These are phyloP conservation scores for Xylaria sp. DNA, from an alignment of 495 filamentous ascomycete genomes.

Conservation along the genomic window DNA sequence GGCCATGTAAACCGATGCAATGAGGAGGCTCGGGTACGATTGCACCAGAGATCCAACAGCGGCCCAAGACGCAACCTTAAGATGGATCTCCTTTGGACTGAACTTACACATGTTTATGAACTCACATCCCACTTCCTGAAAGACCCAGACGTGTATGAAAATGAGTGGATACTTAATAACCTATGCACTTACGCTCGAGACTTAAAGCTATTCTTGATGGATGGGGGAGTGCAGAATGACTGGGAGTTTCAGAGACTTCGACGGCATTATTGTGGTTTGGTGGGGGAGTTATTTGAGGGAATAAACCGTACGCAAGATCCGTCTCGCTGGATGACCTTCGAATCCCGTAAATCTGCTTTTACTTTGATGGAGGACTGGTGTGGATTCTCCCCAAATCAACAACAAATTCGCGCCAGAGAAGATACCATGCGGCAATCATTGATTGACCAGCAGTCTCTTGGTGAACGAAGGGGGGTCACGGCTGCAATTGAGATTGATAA, in stretches of 20 bases:
- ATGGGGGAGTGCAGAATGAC: slow-evolving; percentile 92
- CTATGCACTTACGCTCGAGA: slow-evolving; percentile 90
- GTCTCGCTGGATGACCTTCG: slow-evolving; percentile 93
- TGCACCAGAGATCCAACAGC: slow-evolving; percentile 81
- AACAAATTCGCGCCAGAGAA: slow-evolving; percentile 80
- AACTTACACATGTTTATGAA: slow-evolving; percentile 95
- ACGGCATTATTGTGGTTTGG: slow-evolving; percentile 89
- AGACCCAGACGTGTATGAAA: slow-evolving; percentile 76
- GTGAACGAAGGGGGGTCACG: slow-evolving; percentile 75
- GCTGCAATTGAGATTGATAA: slow-evolving; percentile 98
- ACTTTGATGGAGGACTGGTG: slow-evolving; percentile 99
- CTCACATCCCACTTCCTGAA: slow-evolving; percentile 91
- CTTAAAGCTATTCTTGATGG: slow-evolving; percentile 90
- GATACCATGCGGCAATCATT: slow-evolving; percentile 85
- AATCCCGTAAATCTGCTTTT: slow-evolving; percentile 90
- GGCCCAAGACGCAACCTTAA: slow-evolving; percentile 76
- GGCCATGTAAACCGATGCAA: slow-evolving; percentile 80
- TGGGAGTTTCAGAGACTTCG: slow-evolving; percentile 94
- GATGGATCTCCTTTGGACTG: slow-evolving; percentile 86
- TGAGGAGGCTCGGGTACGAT: slow-evolving; percentile 85
- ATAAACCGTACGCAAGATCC: slow-evolving; percentile 88
- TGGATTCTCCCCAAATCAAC: slow-evolving; percentile 91
- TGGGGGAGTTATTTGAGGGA: slow-evolving; percentile 91
- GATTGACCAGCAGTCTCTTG: slow-evolving; percentile 65
- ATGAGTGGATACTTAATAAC: slow-evolving; percentile 93